Evolutionary conservation across 371 early-diverging fungal genomes (phyloP).

Genomic region (Mortierella sp.): DNA sequence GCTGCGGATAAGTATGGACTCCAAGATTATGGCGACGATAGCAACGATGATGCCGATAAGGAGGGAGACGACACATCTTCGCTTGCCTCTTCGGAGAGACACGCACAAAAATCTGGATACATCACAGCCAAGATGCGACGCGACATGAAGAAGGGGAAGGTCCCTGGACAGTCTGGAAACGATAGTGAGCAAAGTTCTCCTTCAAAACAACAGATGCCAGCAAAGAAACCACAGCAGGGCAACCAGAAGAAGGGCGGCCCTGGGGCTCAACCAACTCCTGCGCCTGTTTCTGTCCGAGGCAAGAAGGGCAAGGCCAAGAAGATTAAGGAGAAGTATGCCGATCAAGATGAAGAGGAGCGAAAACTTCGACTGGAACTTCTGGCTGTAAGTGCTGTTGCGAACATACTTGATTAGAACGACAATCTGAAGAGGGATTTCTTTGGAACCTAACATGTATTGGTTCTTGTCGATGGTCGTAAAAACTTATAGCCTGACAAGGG

Average conservation of each 20-base stretch:
- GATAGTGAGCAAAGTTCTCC: conserved; percentile 1
- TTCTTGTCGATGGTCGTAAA: neutral
- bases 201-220: neutral
- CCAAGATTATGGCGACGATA: conserved; percentile 75
- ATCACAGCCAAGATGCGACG: conserved; percentile 52
- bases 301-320: conserved; percentile 91
- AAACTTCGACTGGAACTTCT: conserved; percentile 85
- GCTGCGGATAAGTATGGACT: conserved; percentile 74
- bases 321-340: conserved; percentile 91
- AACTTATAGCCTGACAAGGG: conserved; percentile 71
- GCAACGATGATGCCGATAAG: conserved; percentile 57
- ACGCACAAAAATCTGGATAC: conserved; percentile 33
- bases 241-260: conserved; percentile 23
- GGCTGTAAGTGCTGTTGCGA: conserved; percentile 61
- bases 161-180: conserved; percentile 11
- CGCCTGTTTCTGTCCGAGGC: conserved; percentile 71
- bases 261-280: conserved; percentile 35
- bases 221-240: conserved; percentile 26
- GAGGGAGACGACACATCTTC: conserved; percentile 37
- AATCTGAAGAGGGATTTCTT: neutral
- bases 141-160: conserved; percentile 43
- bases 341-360: conserved; percentile 95
- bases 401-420: neutral
- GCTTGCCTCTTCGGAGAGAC: conserved; percentile 26
- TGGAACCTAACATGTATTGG: neutral